Evolutionary conservation across 371 early-diverging fungal species (phyloP).

Genomic region (Fennellomyces sp.): DNA sequence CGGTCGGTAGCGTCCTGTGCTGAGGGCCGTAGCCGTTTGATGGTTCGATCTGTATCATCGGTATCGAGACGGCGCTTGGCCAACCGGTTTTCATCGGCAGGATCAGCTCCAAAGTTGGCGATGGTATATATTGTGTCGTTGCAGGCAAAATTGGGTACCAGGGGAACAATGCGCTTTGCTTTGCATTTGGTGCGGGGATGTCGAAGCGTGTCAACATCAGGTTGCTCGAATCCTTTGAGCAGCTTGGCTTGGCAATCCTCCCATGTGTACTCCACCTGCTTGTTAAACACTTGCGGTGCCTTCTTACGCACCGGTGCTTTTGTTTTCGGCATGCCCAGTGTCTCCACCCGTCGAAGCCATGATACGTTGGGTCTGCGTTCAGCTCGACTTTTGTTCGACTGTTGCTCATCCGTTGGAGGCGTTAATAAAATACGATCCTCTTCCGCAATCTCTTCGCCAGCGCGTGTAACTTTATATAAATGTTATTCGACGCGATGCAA

Average conservation of each 20-base stretch:
- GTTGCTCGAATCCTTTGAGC: conserved; percentile 70
- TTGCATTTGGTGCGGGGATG: conserved; percentile 78
- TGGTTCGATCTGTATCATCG: background rate
- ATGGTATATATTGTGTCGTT: conserved; percentile 73
- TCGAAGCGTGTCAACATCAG: conserved; percentile 51
- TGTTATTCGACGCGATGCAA: too few relatives aligned
- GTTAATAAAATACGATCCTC: conserved; percentile 67
- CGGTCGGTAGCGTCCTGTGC: conserved; percentile 52
- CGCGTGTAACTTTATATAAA: conserved; percentile 18
- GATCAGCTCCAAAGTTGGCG: conserved; percentile 74
- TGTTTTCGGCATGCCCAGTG: conserved; percentile 56
- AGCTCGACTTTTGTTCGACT: conserved; percentile 11
- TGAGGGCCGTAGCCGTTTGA: conserved; percentile 3
- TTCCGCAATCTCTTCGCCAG: conserved; percentile 56
- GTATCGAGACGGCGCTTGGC: conserved; percentile 23
- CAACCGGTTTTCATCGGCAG: conserved; percentile 54
- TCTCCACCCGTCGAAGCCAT: conserved; percentile 70
- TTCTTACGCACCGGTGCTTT: background rate
- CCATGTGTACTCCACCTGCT: conserved; percentile 44
- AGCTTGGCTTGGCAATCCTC: conserved; percentile 73
- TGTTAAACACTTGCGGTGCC: background rate
- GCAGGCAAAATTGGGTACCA: conserved; percentile 75
- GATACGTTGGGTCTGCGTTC: conserved; percentile 50
- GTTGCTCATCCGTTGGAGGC: conserved; percentile 36
- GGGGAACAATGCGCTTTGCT: conserved; percentile 76